Conservation (phyloP, 495 filamentous ascomycete genomes). For the Penicillium lividum region DNA sequence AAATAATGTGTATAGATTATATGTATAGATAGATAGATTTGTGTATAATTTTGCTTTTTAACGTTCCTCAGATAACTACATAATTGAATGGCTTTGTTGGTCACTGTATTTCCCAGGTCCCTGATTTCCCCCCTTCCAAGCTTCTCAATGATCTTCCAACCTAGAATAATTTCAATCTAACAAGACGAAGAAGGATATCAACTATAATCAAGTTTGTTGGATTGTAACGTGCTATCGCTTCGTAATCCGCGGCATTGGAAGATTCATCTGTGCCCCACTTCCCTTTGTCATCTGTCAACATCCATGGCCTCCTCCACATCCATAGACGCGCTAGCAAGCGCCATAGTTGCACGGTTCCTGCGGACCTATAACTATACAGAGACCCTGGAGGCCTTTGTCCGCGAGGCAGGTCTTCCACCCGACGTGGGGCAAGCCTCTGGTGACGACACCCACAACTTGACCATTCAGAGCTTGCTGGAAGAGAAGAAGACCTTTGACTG, state of each 20-base stretch:
- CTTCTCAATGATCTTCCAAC: too few relatives aligned
- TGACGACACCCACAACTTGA: constrained; percentile 51
- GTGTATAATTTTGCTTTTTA: neutral
- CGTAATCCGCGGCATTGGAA: neutral
- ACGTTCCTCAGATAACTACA: neutral
- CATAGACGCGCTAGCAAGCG: constrained; percentile 34
- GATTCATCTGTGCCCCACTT: constrained; percentile 4
- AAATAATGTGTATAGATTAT: neutral
- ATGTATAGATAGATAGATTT: constrained; percentile 1
- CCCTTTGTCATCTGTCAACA: neutral
- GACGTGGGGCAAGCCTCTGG: constrained; percentile 41
- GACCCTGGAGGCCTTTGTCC: constrained; percentile 61
- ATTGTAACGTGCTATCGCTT: neutral
- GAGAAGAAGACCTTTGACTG: constrained; percentile 67
- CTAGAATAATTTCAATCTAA: neutral
- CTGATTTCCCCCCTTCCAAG: too few relatives aligned
- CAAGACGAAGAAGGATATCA: neutral
- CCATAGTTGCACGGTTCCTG: constrained; percentile 64
- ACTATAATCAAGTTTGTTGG: neutral
- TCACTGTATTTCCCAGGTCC: too few relatives aligned
- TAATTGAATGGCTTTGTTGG: too few relatives aligned
- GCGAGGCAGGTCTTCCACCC: constrained; percentile 57
- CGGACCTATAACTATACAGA: constrained; percentile 60
- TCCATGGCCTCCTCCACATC: constrained; percentile 24
- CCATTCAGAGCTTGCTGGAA: constrained; percentile 63